Evolutionary conservation across 2,329 filamentous ascomycete species (phyloP).

Genomic region (Fusarium verrucosum): DNA sequence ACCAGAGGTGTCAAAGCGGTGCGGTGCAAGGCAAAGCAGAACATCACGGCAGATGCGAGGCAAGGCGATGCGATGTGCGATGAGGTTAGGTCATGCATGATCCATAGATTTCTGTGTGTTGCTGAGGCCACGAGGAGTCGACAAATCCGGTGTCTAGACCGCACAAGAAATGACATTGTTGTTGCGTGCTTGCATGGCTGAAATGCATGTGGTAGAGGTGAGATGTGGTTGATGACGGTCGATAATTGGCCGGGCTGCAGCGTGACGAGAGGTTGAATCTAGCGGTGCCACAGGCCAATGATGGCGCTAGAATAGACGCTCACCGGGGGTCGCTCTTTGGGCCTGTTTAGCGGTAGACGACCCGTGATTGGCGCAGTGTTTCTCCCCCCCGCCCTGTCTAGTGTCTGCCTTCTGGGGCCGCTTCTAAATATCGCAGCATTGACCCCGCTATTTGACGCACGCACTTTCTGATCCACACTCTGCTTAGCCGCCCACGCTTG

Average conservation of each 20-base stretch:
- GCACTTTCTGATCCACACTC: constrained; percentile 34
- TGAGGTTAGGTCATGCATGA: constrained; percentile 34
- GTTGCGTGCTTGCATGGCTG: constrained; percentile 28
- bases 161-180: constrained; percentile 8
- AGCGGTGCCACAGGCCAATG: constrained; percentile 41
- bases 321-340: constrained; percentile 8
- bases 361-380: constrained; percentile 28
- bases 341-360: constrained; percentile 20
- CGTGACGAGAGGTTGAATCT: constrained; percentile 36
- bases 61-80: constrained; percentile 21
- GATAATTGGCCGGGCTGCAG: constrained; percentile 39
- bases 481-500: constrained; percentile 43
- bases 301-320: constrained; percentile 40
- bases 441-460: constrained; percentile 24
- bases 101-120: constrained; percentile 35
- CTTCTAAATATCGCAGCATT: constrained; percentile 36
- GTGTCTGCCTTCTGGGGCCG: constrained; percentile 18
- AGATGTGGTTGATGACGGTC: constrained; percentile 19
- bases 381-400: constrained; percentile 19
- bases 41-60: constrained; percentile 30
- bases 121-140: constrained; percentile 11
- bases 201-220: constrained; percentile 23
- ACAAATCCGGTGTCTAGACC: constrained; percentile 13
- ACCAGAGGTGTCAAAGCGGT: constrained; percentile 7
- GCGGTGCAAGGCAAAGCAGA: constrained; percentile 28